Base-by-base conservation (phyloP, 768 basidiomycete species). In the Stropharia rugosoannulata region DNA sequence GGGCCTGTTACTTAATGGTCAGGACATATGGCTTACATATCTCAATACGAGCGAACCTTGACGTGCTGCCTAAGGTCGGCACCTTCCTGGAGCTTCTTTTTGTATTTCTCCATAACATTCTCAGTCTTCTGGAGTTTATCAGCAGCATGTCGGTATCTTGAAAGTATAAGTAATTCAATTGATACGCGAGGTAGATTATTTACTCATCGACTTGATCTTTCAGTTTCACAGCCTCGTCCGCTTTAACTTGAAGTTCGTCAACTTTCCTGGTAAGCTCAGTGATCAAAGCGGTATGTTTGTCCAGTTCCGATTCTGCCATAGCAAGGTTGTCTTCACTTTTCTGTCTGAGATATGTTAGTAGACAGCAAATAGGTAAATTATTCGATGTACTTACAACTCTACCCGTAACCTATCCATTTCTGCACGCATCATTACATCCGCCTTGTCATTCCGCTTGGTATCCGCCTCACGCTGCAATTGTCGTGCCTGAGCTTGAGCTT, bases 41-140 rank as follows among this genome's bases (percentile, higher is more conserved):
- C 16, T 41, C 25, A 65, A 63, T 22, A 22, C 68, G 62, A 2
- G 62, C 71, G 37, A 54, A 89, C 92, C 74, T 90, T 93, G 65
- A 95, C 84, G 55, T 87, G 86, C 59, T 93, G 92, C 25, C 94
- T 85, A 16, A 95, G 76, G 60, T 96, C 93, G 12, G 90, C 93
- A 4, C 90, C 85, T 68, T 98, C 97, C 64, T 98, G 96, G 1
- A 98, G 80, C 73, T 98, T 99, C 80, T 93, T 95, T 76, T 95
- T 96, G 72, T 98, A 95, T 70, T 98, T 99, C 72, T 98, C 95
- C 83, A 97, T 92, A 27, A 97, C 95, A 65, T 95, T 95, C 73
- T 98, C 97, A 1, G 87, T 90, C 77, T 98, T 98, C 64, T 91
- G 88, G 40, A 95, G 76, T 61, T 86, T 91, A 64, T 98, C 97